Base-by-base conservation (phyloP, 2,329 filamentous ascomycete genomes). In the Diaporthe sp. region DNA sequence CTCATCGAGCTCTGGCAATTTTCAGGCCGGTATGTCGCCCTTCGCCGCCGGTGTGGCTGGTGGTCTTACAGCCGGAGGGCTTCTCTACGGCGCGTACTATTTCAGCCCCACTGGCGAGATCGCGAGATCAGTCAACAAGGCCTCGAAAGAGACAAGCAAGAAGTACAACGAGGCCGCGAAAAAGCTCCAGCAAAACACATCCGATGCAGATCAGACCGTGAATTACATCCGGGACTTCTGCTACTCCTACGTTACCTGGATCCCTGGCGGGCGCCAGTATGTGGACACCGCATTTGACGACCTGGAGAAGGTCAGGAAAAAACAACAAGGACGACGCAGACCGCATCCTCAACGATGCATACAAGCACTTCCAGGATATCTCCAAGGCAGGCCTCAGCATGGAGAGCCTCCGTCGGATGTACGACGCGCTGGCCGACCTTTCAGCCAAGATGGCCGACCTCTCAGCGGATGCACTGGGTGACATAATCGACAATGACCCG, bases 401-500 rank as follows among this genome's bases (percentile, higher is more conserved):
- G 59, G 88, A 93, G 72, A 90, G 91, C 0, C 91, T 91, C 0
- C 84, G 87, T 27, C 87, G 91, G 81, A 88, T 89, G 0, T 92
- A 90, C 84, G 86, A 91, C 3, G 86, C 93, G 13, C 83, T 95
- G 7, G 86, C 91, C 42, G 91, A 93, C 75, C 84, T 93, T 25
- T 84, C 91, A 30, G 87, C 86, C 78, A 87, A 90, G 76, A 83
- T 95, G 19, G 88, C 87, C 22, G 87, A 87, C 58, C 86, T 95
- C 3, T 89, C 92, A 0, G 89, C 88, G 8, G 92, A 94, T 77
- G 90, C 91, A 1, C 84, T 90, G 0, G 83, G 85, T 32, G 90
- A 94, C 76, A 89, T 95, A 55, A 81, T 95, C 68, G 88, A 94
- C 79, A 94, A 94, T 80, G 93, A 95, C 80, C 94, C 94, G 0